phyloP scores from a whole-genome alignment of 2,329 filamentous ascomycete genomes.

The Scolecobasidium constrictum region DNA sequence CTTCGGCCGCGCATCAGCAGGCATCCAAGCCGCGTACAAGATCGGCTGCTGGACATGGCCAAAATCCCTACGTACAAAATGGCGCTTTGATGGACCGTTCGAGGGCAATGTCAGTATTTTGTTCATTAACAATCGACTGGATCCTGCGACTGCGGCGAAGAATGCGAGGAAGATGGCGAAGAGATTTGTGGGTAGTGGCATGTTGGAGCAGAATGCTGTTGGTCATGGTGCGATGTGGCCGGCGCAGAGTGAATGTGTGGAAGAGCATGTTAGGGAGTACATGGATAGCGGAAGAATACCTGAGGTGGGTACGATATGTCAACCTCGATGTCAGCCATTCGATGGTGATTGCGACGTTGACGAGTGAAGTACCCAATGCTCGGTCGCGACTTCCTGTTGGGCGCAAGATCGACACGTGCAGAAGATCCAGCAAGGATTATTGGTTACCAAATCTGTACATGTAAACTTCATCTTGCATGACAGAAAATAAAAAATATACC shows the following conservation, averaged over 20 bases:
- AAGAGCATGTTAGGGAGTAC: slow-evolving; percentile 23
- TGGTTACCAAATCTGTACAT: too few relatives aligned
- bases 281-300: slow-evolving; percentile 35
- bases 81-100: slow-evolving; percentile 17
- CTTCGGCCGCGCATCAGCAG: slow-evolving; percentile 27
- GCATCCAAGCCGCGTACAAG: slow-evolving; percentile 23
- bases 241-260: slow-evolving; percentile 23
- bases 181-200: slow-evolving; percentile 12
- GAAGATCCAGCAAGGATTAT: too few relatives aligned
- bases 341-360: background rate
- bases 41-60: slow-evolving; percentile 23
- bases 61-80: slow-evolving; percentile 11
- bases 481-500: too few relatives aligned
- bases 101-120: slow-evolving; percentile 15
- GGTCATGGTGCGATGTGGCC: slow-evolving; percentile 36
- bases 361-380: too few relatives aligned
- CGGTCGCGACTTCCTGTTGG: too few relatives aligned
- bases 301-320: slow-evolving; percentile 31
- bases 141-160: slow-evolving; percentile 22
- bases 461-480: too few relatives aligned
- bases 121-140: slow-evolving; percentile 20
- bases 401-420: too few relatives aligned
- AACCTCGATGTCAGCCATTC: background rate
- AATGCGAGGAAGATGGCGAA: slow-evolving; percentile 14
- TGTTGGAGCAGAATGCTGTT: slow-evolving; percentile 25